Evolutionary conservation across 805 yeast species (phyloP), one percentile per base, ranked within the genome.

Genomic region (Torulaspora quercuum): DNA sequence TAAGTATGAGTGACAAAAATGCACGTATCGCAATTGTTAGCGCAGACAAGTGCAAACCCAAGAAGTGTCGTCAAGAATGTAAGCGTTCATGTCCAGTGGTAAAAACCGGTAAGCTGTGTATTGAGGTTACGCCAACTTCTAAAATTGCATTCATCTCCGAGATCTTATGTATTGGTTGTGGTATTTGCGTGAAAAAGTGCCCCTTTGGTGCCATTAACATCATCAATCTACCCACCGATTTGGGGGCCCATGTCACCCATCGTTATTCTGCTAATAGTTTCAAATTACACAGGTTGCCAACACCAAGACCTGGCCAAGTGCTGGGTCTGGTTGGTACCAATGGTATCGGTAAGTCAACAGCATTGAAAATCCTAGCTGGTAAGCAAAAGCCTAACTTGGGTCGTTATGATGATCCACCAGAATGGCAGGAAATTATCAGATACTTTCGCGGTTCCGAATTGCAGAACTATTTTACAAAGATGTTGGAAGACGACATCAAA

Each of bases 341-440:
- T 72, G 98, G 98, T 88, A 92, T 92, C 59, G 98, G 98, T 57
- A 92, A 92, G 63, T 84, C 95, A 8, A 92, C 98, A 12, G 98
- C 98, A 6, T 75, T 92, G 61, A 92, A 92, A 69, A 89, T 92
- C 57, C 75, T 92, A 51, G 95, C 97, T 11, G 98, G 97, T 59
- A 92, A 90, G 66, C 95, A 89, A 65, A 92, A 88, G 66, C 98
- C 98, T 51, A 92, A 92, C 61, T 70, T 92, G 63, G 98, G 98
- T 39, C 75, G 81, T 54, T 92, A 72, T 61, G 98, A 92, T 48
- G 84, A 84, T 57, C 98, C 98, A 28, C 98, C 98, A 7, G 92
- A 84, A 65, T 92, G 98, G 98, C 84, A 82, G 61, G 97, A 86
- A 42, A 86, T 92, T 50, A 75, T 92, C 53, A 82, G 69, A 56